Evolutionary conservation across 129 eudicot species (phyloP).

Genomic region (Oenanthe sinensis): DNA sequence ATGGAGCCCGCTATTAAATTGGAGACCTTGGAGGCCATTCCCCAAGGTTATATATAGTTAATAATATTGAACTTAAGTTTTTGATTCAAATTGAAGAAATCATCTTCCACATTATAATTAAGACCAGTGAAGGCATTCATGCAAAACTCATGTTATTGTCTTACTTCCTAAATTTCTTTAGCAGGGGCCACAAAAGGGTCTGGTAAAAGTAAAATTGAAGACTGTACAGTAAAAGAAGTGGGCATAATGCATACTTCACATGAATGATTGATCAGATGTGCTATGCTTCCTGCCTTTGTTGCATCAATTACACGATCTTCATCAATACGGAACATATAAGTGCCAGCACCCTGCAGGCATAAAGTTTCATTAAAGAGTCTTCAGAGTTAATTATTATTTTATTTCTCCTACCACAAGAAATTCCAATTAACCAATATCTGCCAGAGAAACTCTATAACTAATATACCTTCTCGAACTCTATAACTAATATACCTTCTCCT

Average conservation of each 20-base stretch:
- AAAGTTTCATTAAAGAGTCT: not conserved
- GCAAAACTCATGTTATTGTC: not conserved
- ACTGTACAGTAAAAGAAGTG: not conserved
- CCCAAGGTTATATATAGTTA: not conserved
- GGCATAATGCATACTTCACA: conserved; percentile 63
- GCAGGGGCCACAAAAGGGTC: not conserved
- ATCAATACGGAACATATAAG: conserved; percentile 12
- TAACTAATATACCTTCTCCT: not conserved
- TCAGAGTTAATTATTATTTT: not conserved
- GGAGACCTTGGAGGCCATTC: too few species aligned
- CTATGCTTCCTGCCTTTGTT: conserved; percentile 98
- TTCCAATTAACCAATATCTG: not conserved
- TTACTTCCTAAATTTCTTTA: not conserved
- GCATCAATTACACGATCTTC: conserved; percentile 81
- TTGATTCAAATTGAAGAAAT: not conserved
- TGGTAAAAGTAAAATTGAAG: not conserved
- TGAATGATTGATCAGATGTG: conserved; percentile 93
- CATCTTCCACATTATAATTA: not conserved
- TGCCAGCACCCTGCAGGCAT: conserved; percentile 12
- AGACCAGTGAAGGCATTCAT: not conserved
- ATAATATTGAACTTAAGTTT: not conserved
- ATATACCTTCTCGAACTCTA: not conserved
- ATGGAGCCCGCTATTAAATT: too few species aligned
- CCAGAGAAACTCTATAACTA: not conserved
- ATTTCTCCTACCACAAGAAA: not conserved